Evolutionary conservation across 257 asterid genomes (phyloP), one percentile per base, ranked within the genome.

Genomic region (Solanum paucissectum): DNA sequence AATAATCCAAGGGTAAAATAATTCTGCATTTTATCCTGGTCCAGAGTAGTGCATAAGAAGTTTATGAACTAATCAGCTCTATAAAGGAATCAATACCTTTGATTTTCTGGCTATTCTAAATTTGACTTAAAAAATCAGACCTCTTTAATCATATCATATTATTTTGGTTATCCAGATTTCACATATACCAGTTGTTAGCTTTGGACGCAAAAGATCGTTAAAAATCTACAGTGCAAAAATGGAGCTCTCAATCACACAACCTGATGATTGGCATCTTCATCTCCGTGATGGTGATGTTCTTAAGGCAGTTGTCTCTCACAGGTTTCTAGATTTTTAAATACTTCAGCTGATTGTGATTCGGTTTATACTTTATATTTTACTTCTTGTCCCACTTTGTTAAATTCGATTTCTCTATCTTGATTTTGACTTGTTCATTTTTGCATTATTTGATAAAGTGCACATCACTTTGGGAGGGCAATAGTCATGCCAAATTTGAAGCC

Each of bases 221-320:
- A 87, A 93, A 88, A 76, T 82, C 79, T 90, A 87, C 83, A 84
- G 90, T 64, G 58, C 77, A 9, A 94, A 88, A 69, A 92, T 96
- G 99, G 95, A 93, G 94, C 93, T 95, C 86, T 90, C 98, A 29
- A 92, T 95, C 73, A 91, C 96, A 20, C 95, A 90, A 33, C 98
- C 99, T 49, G 99, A 97, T 92, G 99, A 97, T 90, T 97, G 98
- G 99, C 99, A 95, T 92, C 99, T 97, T 92, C 99, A 97, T 95
- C 98, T 97, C 76, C 99, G 98, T 87, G 99, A 97, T 87, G 98
- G 98, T 36, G 94, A 95, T 75, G 94, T 95, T 91, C 99, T 97
- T 76, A 91, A 94, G 89, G 92, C 95, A 36, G 95, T 97, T 85
- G 94, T 91, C 49, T 42, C 95, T 87, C 99, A 97, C 94, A 96